Conservation (phyloP, 352 stramenopile species). For the Phytophthora boehmeriae region DNA sequence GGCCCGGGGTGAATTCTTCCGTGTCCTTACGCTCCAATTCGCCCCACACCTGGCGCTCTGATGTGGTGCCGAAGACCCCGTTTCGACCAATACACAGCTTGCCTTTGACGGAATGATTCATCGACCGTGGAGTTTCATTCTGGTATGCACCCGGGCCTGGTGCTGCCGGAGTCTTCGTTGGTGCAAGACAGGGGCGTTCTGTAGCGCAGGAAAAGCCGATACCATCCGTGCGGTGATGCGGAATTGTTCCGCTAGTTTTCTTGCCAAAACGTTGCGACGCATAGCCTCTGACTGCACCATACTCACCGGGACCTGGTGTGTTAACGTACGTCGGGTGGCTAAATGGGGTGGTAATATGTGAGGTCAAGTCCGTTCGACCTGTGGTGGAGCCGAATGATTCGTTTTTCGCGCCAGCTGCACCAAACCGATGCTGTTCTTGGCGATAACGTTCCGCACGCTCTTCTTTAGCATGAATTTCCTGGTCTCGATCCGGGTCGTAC, state of each 20-base stretch:
- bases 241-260: constrained; percentile 19
- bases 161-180: constrained; percentile 36
- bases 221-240: constrained; percentile 43
- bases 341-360: constrained; percentile 62
- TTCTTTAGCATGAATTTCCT: constrained; percentile 65
- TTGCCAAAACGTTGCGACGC: constrained; percentile 17
- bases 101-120: constrained; percentile 53
- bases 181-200: constrained; percentile 64
- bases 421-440: constrained; percentile 25
- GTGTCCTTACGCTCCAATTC: constrained; percentile 52
- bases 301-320: constrained; percentile 67
- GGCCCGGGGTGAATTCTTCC: constrained; percentile 56
- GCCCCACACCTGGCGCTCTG: constrained; percentile 75
- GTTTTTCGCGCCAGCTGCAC: constrained; percentile 41
- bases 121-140: constrained; percentile 64
- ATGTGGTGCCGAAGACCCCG: constrained; percentile 77
- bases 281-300: constrained; percentile 22
- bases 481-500: constrained; percentile 64
- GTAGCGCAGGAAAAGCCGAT: constrained; percentile 74
- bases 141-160: constrained; percentile 64
- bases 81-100: constrained; percentile 64
- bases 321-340: constrained; percentile 59
- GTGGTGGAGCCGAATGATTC: constrained; percentile 81
- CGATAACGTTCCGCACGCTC: constrained; percentile 40
- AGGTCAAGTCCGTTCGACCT: constrained; percentile 51